Conservation (phyloP, 192 early-diverging fungal species). For the Umbelopsis ramanniana region DNA sequence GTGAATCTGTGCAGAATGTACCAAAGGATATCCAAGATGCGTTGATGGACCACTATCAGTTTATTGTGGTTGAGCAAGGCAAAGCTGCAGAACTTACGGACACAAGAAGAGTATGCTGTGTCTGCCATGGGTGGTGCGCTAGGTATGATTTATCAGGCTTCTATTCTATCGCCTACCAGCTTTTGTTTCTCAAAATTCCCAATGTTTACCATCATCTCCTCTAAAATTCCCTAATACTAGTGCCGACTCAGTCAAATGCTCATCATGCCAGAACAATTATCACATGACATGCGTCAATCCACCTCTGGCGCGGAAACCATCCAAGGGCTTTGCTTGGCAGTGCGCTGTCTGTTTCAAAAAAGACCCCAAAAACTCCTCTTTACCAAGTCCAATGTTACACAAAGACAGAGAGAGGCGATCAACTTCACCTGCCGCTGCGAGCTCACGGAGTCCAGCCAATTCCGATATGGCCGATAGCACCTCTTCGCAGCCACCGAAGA, state of each 20-base stretch:
- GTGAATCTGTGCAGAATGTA: conserved; percentile 77
- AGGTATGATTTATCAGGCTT: conserved; percentile 47
- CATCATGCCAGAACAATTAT: conserved; percentile 73
- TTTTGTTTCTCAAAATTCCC: background rate
- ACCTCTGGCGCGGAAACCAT: conserved; percentile 73
- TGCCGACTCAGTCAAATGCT: conserved; percentile 76
- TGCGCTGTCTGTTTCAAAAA: conserved; percentile 69
- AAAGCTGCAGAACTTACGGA: conserved; percentile 78
- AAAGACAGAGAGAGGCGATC: conserved; percentile 7
- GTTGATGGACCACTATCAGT: conserved; percentile 73
- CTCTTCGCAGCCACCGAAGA: background rate
- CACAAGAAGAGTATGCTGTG: conserved; percentile 67
- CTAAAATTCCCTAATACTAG: conserved; percentile 40
- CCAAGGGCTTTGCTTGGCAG: conserved; percentile 89
- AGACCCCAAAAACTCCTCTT: conserved; percentile 25
- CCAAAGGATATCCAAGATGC: conserved; percentile 72
- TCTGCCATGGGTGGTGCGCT: conserved; percentile 75
- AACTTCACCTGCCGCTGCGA: conserved; percentile 7
- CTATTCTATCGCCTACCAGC: too few relatives aligned
- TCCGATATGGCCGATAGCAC: conserved; percentile 6
- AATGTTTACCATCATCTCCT: conserved; percentile 26
- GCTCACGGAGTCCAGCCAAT: conserved; percentile 10
- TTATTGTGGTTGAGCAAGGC: conserved; percentile 85
- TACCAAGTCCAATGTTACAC: background rate
- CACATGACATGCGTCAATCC: conserved; percentile 86